These are phyloP conservation scores for Rhodotorula glutinis DNA, from an alignment of 1,284 basidiomycete species.

Conservation along the genomic window DNA sequence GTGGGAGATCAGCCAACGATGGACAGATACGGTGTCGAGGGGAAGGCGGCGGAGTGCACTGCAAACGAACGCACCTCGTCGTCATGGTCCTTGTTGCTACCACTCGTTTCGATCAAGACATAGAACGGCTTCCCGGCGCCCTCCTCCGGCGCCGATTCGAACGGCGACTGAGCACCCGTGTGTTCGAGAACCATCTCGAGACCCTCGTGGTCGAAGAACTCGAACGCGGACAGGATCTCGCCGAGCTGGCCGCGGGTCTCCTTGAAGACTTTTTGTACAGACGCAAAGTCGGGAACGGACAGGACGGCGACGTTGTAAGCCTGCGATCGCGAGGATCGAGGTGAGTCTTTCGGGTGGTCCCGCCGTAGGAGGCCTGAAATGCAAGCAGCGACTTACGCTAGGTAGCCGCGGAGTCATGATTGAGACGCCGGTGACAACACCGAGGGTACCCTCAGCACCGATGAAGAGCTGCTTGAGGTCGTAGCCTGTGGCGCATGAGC, in stretches of 20 bases:
- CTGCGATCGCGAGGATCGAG: constrained; percentile 8
- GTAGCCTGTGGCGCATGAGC: constrained; percentile 62
- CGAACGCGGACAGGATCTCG: constrained; percentile 96
- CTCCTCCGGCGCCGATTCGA: constrained; percentile 48
- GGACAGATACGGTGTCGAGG: too few species aligned
- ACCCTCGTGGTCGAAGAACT: constrained; percentile 86
- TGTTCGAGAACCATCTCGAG: constrained; percentile 69
- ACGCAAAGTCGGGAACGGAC: constrained; percentile 56
- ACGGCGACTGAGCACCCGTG: constrained; percentile 56
- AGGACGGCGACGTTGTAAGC: constrained; percentile 57
- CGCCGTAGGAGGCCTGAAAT: too few species aligned
- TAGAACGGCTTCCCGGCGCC: constrained; percentile 62
- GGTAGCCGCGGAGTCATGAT: constrained; percentile 92
- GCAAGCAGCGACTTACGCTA: constrained; percentile 51
- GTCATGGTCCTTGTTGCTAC: constrained; percentile 89
- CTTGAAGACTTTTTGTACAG: constrained; percentile 57
- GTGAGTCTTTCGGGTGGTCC: too few species aligned
- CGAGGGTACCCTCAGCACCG: constrained; percentile 93
- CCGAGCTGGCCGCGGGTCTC: constrained; percentile 68
- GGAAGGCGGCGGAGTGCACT: too few species aligned
- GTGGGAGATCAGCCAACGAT: too few species aligned
- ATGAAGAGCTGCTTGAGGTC: constrained; percentile 99
- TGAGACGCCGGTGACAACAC: constrained; percentile 90
- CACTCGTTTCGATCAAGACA: constrained; percentile 89
- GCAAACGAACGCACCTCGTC: constrained; percentile 64